Evolutionary conservation across 257 asterid genomes (phyloP).

Genomic region (Forsythia viridissima): DNA sequence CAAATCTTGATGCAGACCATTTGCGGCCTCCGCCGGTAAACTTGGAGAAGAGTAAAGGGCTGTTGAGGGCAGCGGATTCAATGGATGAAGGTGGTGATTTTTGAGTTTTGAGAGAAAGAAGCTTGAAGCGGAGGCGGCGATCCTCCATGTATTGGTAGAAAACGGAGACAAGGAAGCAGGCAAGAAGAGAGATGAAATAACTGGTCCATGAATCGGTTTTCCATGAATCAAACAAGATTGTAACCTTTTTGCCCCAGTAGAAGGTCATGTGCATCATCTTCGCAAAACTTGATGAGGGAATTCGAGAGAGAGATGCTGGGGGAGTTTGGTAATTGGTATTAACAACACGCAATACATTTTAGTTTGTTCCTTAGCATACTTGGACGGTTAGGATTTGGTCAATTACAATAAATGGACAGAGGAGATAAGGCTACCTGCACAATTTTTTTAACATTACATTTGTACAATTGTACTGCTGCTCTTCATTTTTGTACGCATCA

Average conservation of each 20-base stretch:
- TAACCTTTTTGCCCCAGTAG: constrained; percentile 82
- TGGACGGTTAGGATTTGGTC: too few relatives aligned
- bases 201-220: constrained; percentile 69
- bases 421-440: too few relatives aligned
- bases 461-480: too few relatives aligned
- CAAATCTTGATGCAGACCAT: constrained; percentile 34
- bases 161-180: constrained; percentile 53
- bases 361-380: too few relatives aligned
- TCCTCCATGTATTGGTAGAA: constrained; percentile 91
- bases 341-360: too few relatives aligned
- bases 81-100: not conserved
- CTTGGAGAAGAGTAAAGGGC: constrained; percentile 51
- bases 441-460: too few relatives aligned
- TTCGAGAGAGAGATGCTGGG: not conserved
- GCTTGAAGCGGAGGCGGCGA: constrained; percentile 69
- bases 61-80: not conserved
- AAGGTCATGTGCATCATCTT: constrained; percentile 99
- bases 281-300: not conserved
- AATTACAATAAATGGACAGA: too few relatives aligned
- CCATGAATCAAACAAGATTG: constrained; percentile 92
- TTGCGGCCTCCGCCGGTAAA: constrained; percentile 21
- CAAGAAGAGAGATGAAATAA: constrained; percentile 65
- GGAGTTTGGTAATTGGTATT: too few relatives aligned
- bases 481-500: too few relatives aligned
- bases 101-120: constrained; percentile 22